Evolutionary conservation across 2,329 filamentous ascomycete genomes (phyloP), one percentile per base, ranked within the genome.

Genomic region (Colletotrichum eremochloae): DNA sequence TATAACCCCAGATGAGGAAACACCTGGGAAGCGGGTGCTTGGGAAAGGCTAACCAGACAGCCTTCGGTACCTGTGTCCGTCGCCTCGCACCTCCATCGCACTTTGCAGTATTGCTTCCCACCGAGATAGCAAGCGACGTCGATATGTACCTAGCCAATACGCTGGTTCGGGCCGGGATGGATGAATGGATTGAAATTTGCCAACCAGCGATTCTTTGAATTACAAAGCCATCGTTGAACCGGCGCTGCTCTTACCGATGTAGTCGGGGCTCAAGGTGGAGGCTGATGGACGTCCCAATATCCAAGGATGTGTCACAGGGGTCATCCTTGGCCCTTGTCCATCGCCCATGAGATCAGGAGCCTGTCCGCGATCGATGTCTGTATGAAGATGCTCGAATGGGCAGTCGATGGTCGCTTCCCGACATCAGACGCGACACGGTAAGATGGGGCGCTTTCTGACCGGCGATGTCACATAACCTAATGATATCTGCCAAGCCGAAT

Each of bases 321-420:
- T 14, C 11, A 58, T 52, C 57, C 64, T 20, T 40, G 29, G 44
- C 20, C 18, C 24, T 6, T 29, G 14, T 20, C 14, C 29, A 14
- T n/a, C 36, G 15, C n/a, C 33, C 44, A n/a, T 57, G 56, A 71
- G 64, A 68, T 63, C 29, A 48, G 40, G 52, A 52, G 36, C 40
- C 44, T 38, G 18, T 29, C 52, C 42, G 55, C 58, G 65, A 68
- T 71, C 58, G 58, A 62, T 71, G 42, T 62, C 29, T 63, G 52
- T 63, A 38, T 46, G 52, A 60, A 40, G 65, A 44, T 52, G 38
- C 58, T 60, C 36, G 58, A 71, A 68, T 52, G 29, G 65, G 65
- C 12, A 67, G 40, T 40, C 46, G 31, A 33, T 46, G 55, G 55
- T 20, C 7, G 29, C 38, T 36, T 24, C 20, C 20, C 18, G 18